These are phyloP conservation scores for Cercospora sp. DNA, from an alignment of 2,329 filamentous ascomycete genomes.

Conservation along the genomic window DNA sequence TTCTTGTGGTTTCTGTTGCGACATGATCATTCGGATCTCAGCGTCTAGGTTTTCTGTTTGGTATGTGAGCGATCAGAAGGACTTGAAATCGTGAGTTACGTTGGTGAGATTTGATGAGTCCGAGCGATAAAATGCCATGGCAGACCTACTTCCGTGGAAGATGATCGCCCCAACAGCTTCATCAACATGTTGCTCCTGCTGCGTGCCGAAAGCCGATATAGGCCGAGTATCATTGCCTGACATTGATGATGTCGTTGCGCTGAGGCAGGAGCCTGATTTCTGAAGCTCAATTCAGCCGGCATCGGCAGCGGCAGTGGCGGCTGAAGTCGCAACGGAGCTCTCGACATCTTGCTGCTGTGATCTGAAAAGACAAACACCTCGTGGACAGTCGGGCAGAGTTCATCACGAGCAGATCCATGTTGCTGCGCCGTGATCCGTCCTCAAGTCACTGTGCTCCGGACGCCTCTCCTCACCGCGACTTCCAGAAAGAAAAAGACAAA, in stretches of 20 bases:
- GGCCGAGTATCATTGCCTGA: background rate
- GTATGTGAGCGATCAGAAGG: background rate
- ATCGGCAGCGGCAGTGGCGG: background rate
- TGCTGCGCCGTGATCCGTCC: background rate
- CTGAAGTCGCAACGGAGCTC: background rate
- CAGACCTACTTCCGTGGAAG: slow-evolving; percentile 14
- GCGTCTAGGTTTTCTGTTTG: slow-evolving; percentile 4
- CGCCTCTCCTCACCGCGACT: background rate
- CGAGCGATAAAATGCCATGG: background rate
- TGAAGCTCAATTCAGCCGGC: background rate
- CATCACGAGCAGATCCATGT: background rate
- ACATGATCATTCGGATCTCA: slow-evolving; percentile 3
- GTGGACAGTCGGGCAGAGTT: background rate
- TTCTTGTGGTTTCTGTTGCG: background rate
- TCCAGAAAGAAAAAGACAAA: background rate
- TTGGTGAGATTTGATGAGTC: background rate
- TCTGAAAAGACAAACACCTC: background rate
- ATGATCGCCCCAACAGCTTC: background rate
- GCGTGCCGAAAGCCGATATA: background rate
- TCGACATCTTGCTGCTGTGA: background rate
- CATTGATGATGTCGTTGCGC: background rate
- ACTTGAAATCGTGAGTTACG: background rate
- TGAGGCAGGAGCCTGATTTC: background rate
- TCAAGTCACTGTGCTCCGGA: background rate
- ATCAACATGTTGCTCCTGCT: slow-evolving; percentile 2